Percentiles rank a stretch among this genome's conserved stretches.
Conservation (phyloP, 306 rosid genomes). For the Sicyos edulis region DNA sequence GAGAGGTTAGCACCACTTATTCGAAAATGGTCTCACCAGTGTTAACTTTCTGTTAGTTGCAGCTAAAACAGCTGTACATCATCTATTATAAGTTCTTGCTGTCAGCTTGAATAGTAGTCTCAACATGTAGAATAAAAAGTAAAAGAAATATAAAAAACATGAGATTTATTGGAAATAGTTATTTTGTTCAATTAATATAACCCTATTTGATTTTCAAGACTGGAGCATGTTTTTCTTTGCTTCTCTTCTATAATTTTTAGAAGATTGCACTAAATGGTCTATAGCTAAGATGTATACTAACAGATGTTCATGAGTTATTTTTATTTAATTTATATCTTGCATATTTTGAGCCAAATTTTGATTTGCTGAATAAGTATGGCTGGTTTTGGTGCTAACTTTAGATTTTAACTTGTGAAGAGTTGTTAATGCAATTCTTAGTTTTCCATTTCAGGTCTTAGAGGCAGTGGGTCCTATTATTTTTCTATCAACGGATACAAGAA, state of each 20-base stretch:
- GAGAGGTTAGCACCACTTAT: slow-evolving; percentile 68
- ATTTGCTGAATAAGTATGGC: too few relatives aligned
- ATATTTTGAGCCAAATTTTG: too few relatives aligned
- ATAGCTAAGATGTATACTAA: background rate
- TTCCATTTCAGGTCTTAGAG: slow-evolving; percentile 71
- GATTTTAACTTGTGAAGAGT: slow-evolving; percentile 2
- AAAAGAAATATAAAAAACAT: background rate
- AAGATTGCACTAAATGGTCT: slow-evolving; percentile 14
- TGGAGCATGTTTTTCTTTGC: background rate
- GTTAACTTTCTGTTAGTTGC: background rate
- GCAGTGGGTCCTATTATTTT: slow-evolving; percentile 96
- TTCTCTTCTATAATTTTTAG: slow-evolving; percentile 14
- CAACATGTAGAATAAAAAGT: background rate
- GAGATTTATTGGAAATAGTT: slow-evolving; percentile 1
- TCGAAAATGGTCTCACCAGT: background rate
- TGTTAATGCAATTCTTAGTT: slow-evolving; percentile 11
- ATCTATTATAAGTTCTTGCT: background rate
- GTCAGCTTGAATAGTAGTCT: background rate
- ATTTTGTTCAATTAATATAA: slow-evolving; percentile 1
- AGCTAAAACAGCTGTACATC: background rate
- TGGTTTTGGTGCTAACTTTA: too few relatives aligned
- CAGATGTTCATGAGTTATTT: background rate
- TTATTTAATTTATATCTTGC: background rate
- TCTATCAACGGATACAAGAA: slow-evolving; percentile 91
- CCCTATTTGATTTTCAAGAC: background rate